Evolutionary conservation across 768 basidiomycete genomes (phyloP), one percentile per base, ranked within the genome.

Genomic region (Austroboletus festivus): DNA sequence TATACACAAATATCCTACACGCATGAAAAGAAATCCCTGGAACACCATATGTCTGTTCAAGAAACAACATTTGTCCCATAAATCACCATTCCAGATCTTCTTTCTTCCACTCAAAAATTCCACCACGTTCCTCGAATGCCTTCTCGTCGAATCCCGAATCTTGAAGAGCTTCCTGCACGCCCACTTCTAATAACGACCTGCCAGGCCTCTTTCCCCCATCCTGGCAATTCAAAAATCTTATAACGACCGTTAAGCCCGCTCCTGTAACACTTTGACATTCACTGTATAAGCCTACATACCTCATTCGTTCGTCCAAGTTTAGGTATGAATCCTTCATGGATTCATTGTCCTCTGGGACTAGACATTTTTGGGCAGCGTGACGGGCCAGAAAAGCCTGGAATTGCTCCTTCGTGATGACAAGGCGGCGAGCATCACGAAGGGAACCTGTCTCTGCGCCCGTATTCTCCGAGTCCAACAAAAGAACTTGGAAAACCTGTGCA

Each of bases 241-340:
- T n/a, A 12, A 37, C 10, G 18, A 18, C n/a, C 16, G 16, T 13
- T 18, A 37, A 35, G 18, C 13, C 35, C 4, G 31, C 4, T 33
- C 31, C 10, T 15, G 7, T 33, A 33, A 33, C 9, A 28, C 31
- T 33, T 33, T 8, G 4, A n/a, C 11, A 9, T 18, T 20, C n/a
- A 1, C 18, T 5, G 3, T 5, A 20, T 20, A 16, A 23, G 13
- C 3, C 5, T 4, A 49, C 57, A 7, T 34, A 65, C 72, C 72
- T 57, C 72, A 72, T 71, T 8, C 63, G 41, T 52, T 73, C 71
- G 37, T 73, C 72, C 26, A 73, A 44, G 33, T 65, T 63, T 4
- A 73, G 51, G 44, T 73, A 73, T 2, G 71, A 73, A 39, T 72
- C 69, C 21, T 60, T 68, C 71, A 73, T 73, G 2, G 63, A 45